Conservation (phyloP, 495 filamentous ascomycete genomes). For the Bryoglossum gracile region DNA sequence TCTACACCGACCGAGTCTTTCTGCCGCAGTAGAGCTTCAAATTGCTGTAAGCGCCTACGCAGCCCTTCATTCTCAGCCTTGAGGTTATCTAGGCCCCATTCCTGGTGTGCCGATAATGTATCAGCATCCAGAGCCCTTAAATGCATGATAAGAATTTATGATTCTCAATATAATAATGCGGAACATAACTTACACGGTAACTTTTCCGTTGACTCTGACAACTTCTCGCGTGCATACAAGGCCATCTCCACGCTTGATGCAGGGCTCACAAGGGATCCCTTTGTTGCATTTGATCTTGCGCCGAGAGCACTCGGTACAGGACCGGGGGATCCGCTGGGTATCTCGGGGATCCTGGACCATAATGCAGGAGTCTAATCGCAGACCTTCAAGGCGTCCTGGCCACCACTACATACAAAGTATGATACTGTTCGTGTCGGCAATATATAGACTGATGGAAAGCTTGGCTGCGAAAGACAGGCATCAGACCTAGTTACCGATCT, state of each 20-base stretch:
- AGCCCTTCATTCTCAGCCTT: background rate
- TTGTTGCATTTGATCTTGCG: background rate
- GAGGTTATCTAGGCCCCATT: too few species aligned
- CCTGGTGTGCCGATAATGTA: too few species aligned
- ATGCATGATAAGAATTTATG: background rate
- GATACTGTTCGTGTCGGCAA: too few species aligned
- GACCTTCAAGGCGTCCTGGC: too few species aligned
- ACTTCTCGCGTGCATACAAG: background rate
- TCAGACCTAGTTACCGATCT: too few species aligned
- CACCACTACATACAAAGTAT: too few species aligned
- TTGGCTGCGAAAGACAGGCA: too few species aligned
- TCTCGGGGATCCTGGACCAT: background rate
- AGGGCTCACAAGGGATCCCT: background rate
- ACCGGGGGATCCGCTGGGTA: background rate
- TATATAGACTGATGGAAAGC: too few species aligned
- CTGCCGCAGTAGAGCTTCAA: background rate
- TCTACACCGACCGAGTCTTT: too few species aligned
- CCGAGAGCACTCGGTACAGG: background rate
- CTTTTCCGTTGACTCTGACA: background rate
- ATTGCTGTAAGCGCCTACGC: background rate
- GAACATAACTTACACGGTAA: background rate
- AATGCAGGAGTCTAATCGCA: too few species aligned
- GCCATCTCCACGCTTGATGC: background rate
- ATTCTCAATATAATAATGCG: too few species aligned
- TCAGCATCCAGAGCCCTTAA: background rate